Conservation (phyloP, 768 basidiomycete genomes). For the Russula lepida region DNA sequence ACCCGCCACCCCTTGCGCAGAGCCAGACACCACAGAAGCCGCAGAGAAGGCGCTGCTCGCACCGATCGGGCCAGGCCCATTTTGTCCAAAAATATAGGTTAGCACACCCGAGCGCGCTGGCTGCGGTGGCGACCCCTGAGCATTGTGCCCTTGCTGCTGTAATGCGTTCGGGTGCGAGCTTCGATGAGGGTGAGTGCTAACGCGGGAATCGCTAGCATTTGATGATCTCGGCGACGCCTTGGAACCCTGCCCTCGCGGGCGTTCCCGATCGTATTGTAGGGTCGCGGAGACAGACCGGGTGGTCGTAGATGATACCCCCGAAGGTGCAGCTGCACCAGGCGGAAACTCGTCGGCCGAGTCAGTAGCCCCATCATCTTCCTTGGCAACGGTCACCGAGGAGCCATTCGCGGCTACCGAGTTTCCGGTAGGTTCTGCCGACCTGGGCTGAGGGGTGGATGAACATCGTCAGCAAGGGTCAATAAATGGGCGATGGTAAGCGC, state of each 20-base stretch:
- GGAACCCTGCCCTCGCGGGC: slow-evolving; percentile 38
- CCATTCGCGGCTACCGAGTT: slow-evolving; percentile 32
- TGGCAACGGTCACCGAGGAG: slow-evolving; percentile 22
- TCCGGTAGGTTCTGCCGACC: slow-evolving; percentile 45
- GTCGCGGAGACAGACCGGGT: slow-evolving; percentile 71
- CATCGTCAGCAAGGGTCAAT: slow-evolving; percentile 3
- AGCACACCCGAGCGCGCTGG: slow-evolving; percentile 87
- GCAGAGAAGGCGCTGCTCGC: slow-evolving; percentile 29
- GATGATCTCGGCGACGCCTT: slow-evolving; percentile 32
- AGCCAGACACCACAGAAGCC: not conserved
- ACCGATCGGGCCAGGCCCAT: slow-evolving; percentile 67
- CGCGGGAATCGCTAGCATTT: slow-evolving; percentile 20
- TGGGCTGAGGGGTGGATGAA: slow-evolving; percentile 36
- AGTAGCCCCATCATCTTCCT: slow-evolving; percentile 67
- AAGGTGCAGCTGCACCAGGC: slow-evolving; percentile 44
- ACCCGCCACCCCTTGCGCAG: slow-evolving; percentile 17
- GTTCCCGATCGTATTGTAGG: slow-evolving; percentile 68
- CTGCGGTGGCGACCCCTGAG: slow-evolving; percentile 22
- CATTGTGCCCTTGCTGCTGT: not conserved
- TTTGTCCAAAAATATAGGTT: slow-evolving; percentile 96
- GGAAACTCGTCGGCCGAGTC: slow-evolving; percentile 47
- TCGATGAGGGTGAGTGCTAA: slow-evolving; percentile 18
- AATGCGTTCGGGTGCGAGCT: not conserved
- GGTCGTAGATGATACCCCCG: slow-evolving; percentile 32
- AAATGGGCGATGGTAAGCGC: not conserved